phyloP scores from a whole-genome alignment of 2,329 filamentous ascomycete genomes.

The Anisogramma anomala region DNA sequence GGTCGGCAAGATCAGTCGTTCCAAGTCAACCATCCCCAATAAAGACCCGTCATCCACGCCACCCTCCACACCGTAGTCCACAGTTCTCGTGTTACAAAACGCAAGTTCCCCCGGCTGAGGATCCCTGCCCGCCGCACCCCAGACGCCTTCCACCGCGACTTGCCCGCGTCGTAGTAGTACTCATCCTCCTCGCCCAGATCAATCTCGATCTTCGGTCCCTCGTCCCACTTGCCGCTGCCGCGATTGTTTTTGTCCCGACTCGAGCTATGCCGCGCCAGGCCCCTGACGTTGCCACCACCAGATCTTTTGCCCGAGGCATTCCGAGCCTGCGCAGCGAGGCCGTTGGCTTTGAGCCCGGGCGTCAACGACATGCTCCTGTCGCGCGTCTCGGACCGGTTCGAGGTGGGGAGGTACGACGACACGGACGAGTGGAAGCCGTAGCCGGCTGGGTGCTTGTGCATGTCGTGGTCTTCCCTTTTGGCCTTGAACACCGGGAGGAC shows the following conservation, averaged over 20 bases:
- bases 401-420: constrained; percentile 22
- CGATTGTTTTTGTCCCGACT: constrained; percentile 21
- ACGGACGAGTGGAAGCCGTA: constrained; percentile 23
- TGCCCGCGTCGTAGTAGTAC: constrained; percentile 31
- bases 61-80: constrained; percentile 51
- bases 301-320: constrained; percentile 19
- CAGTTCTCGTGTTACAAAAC: constrained; percentile 47
- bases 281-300: constrained; percentile 19
- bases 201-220: constrained; percentile 42
- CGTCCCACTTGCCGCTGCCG: constrained; percentile 5
- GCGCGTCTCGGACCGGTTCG: constrained; percentile 17
- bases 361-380: constrained; percentile 18
- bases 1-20: constrained; percentile 36
- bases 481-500: constrained; percentile 40
- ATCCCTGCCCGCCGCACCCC: constrained; percentile 5
- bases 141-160: constrained; percentile 25
- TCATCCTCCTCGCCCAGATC: constrained; percentile 34
- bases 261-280: constrained; percentile 33
- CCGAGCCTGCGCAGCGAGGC: constrained; percentile 14
- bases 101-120: constrained; percentile 25
- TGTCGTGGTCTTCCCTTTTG: constrained; percentile 39
- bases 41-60: constrained; percentile 47
- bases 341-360: constrained; percentile 14
- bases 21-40: constrained; percentile 58
- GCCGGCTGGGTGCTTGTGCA: constrained; percentile 18